phyloP scores from a whole-genome alignment of 306 rosid species.

The Gynostemma pentaphyllum region DNA sequence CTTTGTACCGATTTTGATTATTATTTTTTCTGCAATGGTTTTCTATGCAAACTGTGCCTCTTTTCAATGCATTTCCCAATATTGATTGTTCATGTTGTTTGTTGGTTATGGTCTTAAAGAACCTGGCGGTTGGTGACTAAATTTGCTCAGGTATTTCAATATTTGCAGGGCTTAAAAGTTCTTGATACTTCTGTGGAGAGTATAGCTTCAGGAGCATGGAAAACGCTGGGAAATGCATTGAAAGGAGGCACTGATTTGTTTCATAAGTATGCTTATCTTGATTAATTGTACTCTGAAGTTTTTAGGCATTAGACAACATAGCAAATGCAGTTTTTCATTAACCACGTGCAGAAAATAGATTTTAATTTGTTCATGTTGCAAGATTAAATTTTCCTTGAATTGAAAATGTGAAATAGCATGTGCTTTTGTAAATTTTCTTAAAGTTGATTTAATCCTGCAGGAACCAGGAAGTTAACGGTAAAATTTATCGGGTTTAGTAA shows the following conservation, averaged over 20 bases:
- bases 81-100: neutral
- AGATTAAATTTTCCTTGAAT: neutral
- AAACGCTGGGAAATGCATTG: conserved; percentile 79
- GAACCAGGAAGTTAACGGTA: neutral
- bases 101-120: neutral
- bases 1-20: too few relatives aligned
- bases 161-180: conserved; percentile 63
- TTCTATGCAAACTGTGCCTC: too few relatives aligned
- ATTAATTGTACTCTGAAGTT: conserved; percentile 5
- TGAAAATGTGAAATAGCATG: neutral
- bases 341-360: neutral
- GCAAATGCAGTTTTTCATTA: neutral
- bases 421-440: neutral
- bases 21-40: too few relatives aligned
- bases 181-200: conserved; percentile 87
- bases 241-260: conserved; percentile 67
- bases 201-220: conserved; percentile 97
- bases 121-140: neutral
- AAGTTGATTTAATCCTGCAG: neutral
- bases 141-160: conserved; percentile 4
- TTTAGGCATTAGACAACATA: neutral
- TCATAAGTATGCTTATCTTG: conserved; percentile 43
- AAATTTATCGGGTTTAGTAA: neutral
- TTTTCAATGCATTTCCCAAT: conserved; percentile 55
- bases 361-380: neutral